These are phyloP conservation scores for Malus asiatica DNA, from an alignment of 306 rosid species.

Conservation along the genomic window DNA sequence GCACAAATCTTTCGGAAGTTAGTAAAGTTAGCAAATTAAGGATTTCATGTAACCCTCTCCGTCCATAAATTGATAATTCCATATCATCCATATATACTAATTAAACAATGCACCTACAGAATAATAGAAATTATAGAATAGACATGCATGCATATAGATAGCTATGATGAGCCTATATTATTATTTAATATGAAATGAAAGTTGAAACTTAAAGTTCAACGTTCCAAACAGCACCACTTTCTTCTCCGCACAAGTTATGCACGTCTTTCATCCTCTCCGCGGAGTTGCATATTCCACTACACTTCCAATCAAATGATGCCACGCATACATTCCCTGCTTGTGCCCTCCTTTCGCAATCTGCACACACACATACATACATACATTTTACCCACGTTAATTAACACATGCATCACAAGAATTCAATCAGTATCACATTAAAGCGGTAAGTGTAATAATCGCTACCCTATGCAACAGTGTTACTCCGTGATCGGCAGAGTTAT, in stretches of 20 bases:
- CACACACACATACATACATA: neutral
- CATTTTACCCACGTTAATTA: no score
- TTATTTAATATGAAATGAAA: neutral
- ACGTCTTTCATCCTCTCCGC: slow-evolving; percentile 69
- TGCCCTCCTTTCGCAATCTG: slow-evolving; percentile 76
- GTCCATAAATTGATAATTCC: neutral
- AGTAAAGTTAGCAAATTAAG: neutral
- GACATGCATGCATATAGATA: neutral
- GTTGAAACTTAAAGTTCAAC: slow-evolving; percentile 30
- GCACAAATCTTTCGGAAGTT: neutral
- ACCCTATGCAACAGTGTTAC: no score
- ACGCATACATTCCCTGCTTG: slow-evolving; percentile 60
- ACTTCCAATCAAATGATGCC: slow-evolving; percentile 91
- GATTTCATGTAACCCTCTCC: neutral
- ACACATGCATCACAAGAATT: no score
- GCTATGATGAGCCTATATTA: neutral
- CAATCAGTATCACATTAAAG: no score
- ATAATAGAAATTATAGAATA: no score
- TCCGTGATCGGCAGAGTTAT: neutral
- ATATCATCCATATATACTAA: no score
- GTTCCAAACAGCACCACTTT: slow-evolving; percentile 55
- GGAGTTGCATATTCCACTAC: slow-evolving; percentile 81
- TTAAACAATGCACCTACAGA: no score
- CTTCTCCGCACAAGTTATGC: slow-evolving; percentile 71
- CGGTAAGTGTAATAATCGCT: no score